Percentiles rank a stretch among this genome's conserved stretches.
These are phyloP conservation scores for Boletus pseudopeckii DNA, from an alignment of 768 basidiomycete species.

Conservation along the genomic window DNA sequence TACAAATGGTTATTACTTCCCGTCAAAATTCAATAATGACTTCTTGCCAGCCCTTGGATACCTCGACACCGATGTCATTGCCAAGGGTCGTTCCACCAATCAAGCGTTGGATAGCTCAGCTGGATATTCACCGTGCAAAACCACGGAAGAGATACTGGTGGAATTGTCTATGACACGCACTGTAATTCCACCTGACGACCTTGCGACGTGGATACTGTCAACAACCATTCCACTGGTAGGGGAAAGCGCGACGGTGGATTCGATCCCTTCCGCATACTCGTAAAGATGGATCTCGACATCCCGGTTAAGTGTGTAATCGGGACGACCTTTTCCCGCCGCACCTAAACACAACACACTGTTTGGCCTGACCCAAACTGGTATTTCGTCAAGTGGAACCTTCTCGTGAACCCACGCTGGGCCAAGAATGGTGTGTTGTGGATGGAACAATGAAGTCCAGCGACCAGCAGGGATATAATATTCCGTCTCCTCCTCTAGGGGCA, in stretches of 20 bases:
- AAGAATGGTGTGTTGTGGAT: constrained; percentile 47
- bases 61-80: neutral
- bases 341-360: constrained; percentile 45
- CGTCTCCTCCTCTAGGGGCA: constrained; percentile 47
- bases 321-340: constrained; percentile 46
- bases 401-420: constrained; percentile 66
- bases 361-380: constrained; percentile 66
- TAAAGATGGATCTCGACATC: constrained; percentile 52
- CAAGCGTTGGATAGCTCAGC: neutral
- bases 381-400: constrained; percentile 56
- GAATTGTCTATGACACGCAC: constrained; percentile 6
- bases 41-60: constrained; percentile 2
- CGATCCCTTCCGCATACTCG: constrained; percentile 44
- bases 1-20: neutral
- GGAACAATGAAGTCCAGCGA: constrained; percentile 58
- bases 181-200: constrained; percentile 9
- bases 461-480: constrained; percentile 63
- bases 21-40: constrained; percentile 9
- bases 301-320: constrained; percentile 36
- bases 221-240: constrained; percentile 1
- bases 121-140: constrained; percentile 16
- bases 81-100: constrained; percentile 7
- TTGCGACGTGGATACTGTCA: constrained; percentile 8
- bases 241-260: constrained; percentile 17
- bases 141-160: constrained; percentile 7